Evolutionary conservation across 1,284 basidiomycete species (phyloP).

Genomic region (Cutaneotrichosporon sp.): DNA sequence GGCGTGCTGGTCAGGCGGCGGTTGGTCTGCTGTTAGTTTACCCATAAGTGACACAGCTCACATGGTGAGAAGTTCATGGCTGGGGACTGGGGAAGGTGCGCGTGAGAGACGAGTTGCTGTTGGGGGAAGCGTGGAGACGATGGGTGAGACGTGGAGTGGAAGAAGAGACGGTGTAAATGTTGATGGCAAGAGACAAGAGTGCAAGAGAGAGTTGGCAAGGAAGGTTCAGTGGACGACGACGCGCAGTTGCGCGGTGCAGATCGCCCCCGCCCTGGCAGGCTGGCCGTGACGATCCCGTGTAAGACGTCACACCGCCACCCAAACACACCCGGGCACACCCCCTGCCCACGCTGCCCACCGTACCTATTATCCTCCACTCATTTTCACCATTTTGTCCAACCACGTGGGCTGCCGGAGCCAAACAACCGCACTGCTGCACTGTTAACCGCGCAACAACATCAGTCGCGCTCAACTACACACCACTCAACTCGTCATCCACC

Average conservation of each 20-base stretch:
- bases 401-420: neutral
- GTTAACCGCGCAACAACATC: neutral
- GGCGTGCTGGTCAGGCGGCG: slow-evolving; percentile 50
- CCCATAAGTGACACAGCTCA: too few relatives aligned
- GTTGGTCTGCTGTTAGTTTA: slow-evolving; percentile 43
- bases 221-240: neutral
- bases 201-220: too few relatives aligned
- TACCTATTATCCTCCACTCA: neutral
- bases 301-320: neutral
- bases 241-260: too few relatives aligned
- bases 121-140: too few relatives aligned
- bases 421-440: neutral
- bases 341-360: too few relatives aligned
- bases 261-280: too few relatives aligned
- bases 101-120: too few relatives aligned
- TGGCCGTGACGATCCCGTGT: neutral
- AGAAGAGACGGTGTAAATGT: neutral
- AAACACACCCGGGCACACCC: too few relatives aligned
- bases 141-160: too few relatives aligned
- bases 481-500: neutral
- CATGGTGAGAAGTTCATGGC: slow-evolving; percentile 37
- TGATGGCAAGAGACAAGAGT: too few relatives aligned
- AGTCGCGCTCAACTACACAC: too few relatives aligned
- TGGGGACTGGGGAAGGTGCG: neutral
- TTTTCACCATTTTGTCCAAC: neutral